Evolutionary conservation across 2,329 filamentous ascomycete species (phyloP), one percentile per base, ranked within the genome.

Genomic region (Blastomyces parvus): DNA sequence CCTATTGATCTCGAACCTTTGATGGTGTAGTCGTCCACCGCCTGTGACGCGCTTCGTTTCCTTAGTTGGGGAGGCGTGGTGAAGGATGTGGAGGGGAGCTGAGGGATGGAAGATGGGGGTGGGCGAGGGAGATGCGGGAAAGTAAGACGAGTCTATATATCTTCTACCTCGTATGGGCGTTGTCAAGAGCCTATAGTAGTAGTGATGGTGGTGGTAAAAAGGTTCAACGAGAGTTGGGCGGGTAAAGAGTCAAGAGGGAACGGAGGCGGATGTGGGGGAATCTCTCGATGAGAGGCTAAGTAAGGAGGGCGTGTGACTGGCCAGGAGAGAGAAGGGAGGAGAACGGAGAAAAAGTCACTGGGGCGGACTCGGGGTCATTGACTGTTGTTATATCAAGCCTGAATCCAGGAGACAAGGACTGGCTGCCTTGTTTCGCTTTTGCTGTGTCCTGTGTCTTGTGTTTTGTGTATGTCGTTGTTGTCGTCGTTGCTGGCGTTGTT

Each of bases 21-120:
- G 40, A 60, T 64, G 48, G 65, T 66, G 66, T 73, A 66, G 66
- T 70, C 68, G 67, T 71, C 71, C 70, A 73, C 72, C 71, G 71
- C 77, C 75, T 81, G 80, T 73, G 75, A 75, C 74, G 80, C 81
- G 76, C 82, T 83, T 72, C 81, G 76, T 73, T 83, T 83, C 69
- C 75, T 81, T 64, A 76, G 75, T 72, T 73, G 75, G 70, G 81
- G 79, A 79, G 80, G 78, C 82, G 82, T 83, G 74, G 75, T 83
- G 81, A 74, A 74, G 48, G 61, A 14, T 22, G 44, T 40, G 36
- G 22, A 50, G 19, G 17, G 40, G 27, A 25, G 36, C 40, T 48
- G 36, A 42, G 57, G 57, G 44, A 40, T n/a, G 33, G 42, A 25
- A 25, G 25, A 14, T 14, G 19, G 22, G 9, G n/a, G 5, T 14